Evolutionary conservation across 768 basidiomycete genomes (phyloP).

Genomic region (Phlebiopsis gigantea): DNA sequence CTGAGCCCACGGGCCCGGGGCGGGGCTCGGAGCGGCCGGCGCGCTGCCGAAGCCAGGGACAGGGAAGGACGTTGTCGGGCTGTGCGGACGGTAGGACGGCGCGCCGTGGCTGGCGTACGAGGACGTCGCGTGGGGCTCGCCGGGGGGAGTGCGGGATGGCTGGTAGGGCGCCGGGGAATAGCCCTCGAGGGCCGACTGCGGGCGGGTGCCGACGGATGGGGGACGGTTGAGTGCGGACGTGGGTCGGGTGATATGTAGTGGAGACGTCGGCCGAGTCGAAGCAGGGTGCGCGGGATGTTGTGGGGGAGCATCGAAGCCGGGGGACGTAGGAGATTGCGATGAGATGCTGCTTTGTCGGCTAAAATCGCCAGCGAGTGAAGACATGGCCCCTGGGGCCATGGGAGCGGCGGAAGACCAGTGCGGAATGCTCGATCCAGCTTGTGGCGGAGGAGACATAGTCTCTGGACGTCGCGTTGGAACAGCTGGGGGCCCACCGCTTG

Average conservation of each 20-base stretch:
- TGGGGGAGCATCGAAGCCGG: conserved; percentile 14
- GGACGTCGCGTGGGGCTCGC: neutral
- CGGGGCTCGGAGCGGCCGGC: conserved; percentile 4
- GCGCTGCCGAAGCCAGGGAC: neutral
- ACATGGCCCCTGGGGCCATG: neutral
- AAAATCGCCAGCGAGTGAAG: conserved; percentile 29
- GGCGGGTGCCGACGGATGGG: conserved; percentile 9
- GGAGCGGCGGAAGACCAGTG: neutral
- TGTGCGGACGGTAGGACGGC: neutral
- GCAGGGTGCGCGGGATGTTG: conserved; percentile 26
- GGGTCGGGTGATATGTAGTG: neutral
- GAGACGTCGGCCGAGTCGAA: conserved; percentile 3
- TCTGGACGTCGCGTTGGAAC: neutral
- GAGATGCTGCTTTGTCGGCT: conserved; percentile 30
- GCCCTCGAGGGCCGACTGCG: neutral
- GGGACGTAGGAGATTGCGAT: conserved; percentile 5
- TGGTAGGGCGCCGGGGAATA: neutral
- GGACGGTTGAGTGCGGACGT: neutral
- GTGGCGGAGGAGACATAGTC: neutral
- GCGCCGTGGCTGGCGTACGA: neutral
- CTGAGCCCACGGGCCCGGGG: neutral
- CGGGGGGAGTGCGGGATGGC: neutral
- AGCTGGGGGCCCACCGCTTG: neutral
- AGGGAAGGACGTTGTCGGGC: neutral
- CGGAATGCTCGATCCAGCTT: neutral